Evolutionary conservation across 73 alveolate species (phyloP), one percentile per base, ranked within the genome.

Genomic region (Paramecium primaurelia): DNA sequence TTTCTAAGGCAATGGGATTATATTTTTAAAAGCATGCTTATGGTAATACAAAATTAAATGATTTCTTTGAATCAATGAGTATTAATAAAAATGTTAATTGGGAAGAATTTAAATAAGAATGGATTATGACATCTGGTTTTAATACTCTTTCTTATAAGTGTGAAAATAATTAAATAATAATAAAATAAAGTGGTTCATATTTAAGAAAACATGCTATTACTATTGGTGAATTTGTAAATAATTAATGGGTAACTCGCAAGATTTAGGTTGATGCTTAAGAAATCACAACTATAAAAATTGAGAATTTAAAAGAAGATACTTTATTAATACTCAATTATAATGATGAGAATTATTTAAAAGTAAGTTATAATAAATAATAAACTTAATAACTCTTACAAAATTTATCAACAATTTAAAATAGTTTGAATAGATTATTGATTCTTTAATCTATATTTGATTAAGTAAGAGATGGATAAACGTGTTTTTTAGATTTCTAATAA

Each of bases 1-100:
- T 98, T 86, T 92, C 94, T 40, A 54, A 94, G 86, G 99, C 99
- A 42, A 86, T 96, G 86, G 92, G 96, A 58, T 10, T 68, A 34
- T 98, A 98, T 95, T 98, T 98, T 92, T 86, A 95, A 89, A 92
- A 94, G 86, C 95, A 88, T 93, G 95, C 95, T 38, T 98, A 96
- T 98, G 69, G 91, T 47, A 98, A 98, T 85, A 97, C 99, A 20
- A 92, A 51, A 16, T 88, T 97, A 51, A 92, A 86, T 34, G 98
- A 98, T 75, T 97, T 98, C 88, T 87, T 98, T 71, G 93, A 92
- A 47, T 84, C 94, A 73, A 90, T 96, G 95, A 71, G 59, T 25
- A 71, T 44, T 14, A 45, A 71, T 25, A 45, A 51, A 20, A 83
- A 68, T 40, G 71, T 89, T 6, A 28, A 59, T 40, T 89, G 86